Evolutionary conservation across 768 basidiomycete species (phyloP), one percentile per base, ranked within the genome.

Genomic region (Tricholoma saponaceum): DNA sequence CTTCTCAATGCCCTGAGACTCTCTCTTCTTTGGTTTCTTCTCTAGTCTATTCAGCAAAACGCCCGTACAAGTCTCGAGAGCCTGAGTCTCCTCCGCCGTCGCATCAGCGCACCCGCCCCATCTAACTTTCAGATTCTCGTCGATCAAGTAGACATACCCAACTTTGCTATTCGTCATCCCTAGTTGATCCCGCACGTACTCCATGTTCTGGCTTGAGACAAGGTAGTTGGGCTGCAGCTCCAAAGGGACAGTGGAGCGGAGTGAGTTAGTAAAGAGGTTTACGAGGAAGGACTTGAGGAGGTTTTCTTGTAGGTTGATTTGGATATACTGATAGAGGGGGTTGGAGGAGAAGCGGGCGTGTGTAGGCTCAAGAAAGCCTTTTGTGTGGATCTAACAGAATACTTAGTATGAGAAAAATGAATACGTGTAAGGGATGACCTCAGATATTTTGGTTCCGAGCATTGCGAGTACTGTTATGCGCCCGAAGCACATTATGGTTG

Each of bases 301-400:
- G 72, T 98, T 98, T 70, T 94, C 90, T 74, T 98, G 96, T 25
- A 96, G 79, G 72, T 98, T 98, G 69, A 98, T 86, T 78, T 91
- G 89, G 51, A 92, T 68, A 61, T 83, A 85, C 72, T 86, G 88
- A 68, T 85, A 93, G 18, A 80, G 70, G 1, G 87, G 82, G 59
- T 90, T 72, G 1, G 74, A 67, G 30, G 68, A 65, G 70, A 80
- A 89, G 35, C 76, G 78, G 2, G 68, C 70, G 58, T 86, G 73
- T 23, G 89, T 83, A 1, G 79, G 78, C 35, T 79, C 71, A 4
- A 80, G 76, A 69, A 92, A 96, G 51, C 87, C 86, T 58, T 83
- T 79, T 35, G 84, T 82, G 66, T 98, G 95, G 53, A 91, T 78
- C 94, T 95, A 64, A 26, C 39, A 18, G 9, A 18, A n/a, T 13